A percentile compares a stretch with the other conserved stretches of the same genome.
These are phyloP conservation scores for Naegleria gruberi DNA, from an alignment of 208 protist species.

Conservation along the genomic window DNA sequence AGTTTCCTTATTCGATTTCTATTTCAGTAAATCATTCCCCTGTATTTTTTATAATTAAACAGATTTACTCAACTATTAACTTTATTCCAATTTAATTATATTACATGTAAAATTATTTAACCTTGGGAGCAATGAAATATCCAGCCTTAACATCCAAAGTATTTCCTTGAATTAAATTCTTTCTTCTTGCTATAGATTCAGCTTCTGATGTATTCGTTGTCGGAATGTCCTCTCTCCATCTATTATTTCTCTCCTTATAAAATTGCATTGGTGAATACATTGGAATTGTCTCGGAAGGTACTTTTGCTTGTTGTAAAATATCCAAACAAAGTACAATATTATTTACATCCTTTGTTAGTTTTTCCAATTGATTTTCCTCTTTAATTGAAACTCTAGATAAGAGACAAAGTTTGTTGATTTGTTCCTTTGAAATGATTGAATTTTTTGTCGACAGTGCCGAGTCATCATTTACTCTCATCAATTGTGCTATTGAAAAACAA, in stretches of 20 bases:
- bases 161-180: background rate
- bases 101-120: slow-evolving; percentile 27
- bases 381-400: background rate
- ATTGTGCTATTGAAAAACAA: background rate
- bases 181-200: background rate
- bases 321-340: background rate
- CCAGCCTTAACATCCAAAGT: background rate
- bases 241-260: background rate
- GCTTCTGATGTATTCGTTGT: background rate
- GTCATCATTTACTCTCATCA: background rate
- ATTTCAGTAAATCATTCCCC: too few relatives aligned
- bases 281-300: background rate
- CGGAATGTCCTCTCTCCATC: background rate
- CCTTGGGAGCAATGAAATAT: background rate
- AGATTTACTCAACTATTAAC: too few relatives aligned
- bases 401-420: background rate
- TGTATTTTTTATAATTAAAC: too few relatives aligned
- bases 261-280: background rate
- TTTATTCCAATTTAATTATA: too few relatives aligned
- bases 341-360: background rate
- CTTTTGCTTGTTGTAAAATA: background rate
- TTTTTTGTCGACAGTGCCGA: too few relatives aligned
- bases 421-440: background rate
- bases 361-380: background rate
- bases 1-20: too few relatives aligned